Evolutionary conservation across 805 yeast species (phyloP).

Genomic region (Zygosaccharomyces bailii): DNA sequence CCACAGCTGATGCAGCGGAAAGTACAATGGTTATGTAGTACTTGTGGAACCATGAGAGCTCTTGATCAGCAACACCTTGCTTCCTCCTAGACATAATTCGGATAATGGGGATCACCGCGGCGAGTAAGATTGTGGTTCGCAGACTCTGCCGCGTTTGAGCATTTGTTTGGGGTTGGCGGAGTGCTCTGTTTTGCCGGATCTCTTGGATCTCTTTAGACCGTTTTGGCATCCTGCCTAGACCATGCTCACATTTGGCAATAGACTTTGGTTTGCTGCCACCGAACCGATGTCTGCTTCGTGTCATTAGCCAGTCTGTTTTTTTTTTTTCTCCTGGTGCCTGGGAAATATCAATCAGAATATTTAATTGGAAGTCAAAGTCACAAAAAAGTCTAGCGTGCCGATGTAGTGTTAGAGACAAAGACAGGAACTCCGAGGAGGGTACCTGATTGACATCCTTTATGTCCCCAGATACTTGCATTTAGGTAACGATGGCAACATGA

Average conservation of each 20-base stretch:
- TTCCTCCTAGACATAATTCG: background rate
- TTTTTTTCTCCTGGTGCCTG: background rate
- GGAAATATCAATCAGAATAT: no score
- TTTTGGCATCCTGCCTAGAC: background rate
- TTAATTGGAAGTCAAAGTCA: background rate
- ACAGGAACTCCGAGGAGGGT: background rate
- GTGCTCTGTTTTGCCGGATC: no score
- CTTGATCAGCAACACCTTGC: background rate
- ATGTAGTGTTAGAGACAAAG: no score
- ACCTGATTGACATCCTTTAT: no score
- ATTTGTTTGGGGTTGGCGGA: background rate
- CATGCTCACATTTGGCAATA: background rate
- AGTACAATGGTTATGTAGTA: background rate
- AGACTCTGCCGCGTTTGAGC: background rate
- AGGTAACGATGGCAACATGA: background rate
- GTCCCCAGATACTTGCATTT: no score
- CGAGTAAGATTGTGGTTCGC: background rate
- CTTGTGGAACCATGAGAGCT: background rate
- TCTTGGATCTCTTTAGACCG: no score
- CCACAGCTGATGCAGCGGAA: conserved; percentile 2
- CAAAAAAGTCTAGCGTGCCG: no score
- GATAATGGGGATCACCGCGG: conserved; percentile 1
- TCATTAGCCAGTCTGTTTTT: background rate
- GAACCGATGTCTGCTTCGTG: background rate
- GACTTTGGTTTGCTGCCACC: background rate